Conservation (phyloP, 495 filamentous ascomycete genomes). For the Bathelium albidoporum region DNA sequence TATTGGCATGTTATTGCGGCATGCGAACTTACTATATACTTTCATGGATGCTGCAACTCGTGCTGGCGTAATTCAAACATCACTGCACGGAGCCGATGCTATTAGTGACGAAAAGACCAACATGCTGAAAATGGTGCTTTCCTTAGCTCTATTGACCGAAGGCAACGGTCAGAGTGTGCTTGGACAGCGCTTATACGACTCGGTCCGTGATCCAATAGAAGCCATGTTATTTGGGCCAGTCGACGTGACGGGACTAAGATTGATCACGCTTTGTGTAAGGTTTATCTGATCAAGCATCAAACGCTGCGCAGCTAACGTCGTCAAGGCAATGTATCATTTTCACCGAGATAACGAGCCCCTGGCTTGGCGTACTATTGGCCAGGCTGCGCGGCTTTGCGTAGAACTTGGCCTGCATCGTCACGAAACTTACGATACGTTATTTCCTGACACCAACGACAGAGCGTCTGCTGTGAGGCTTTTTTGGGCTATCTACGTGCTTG, state of each 20-base stretch:
- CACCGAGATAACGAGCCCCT: slow-evolving; percentile 70
- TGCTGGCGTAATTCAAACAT: slow-evolving; percentile 47
- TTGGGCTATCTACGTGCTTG: slow-evolving; percentile 72
- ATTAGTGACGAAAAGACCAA: slow-evolving; percentile 59
- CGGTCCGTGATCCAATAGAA: slow-evolving; percentile 58
- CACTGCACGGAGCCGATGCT: slow-evolving; percentile 46
- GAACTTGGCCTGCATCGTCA: slow-evolving; percentile 71
- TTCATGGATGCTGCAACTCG: slow-evolving; percentile 60
- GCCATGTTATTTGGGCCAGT: slow-evolving; percentile 56
- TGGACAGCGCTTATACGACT: slow-evolving; percentile 58
- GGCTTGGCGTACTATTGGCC: slow-evolving; percentile 69
- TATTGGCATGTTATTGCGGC: slow-evolving; percentile 53
- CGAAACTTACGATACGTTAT: slow-evolving; percentile 57
- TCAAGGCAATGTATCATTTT: slow-evolving; percentile 73
- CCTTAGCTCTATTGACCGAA: slow-evolving; percentile 61
- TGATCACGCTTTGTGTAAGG: slow-evolving; percentile 60
- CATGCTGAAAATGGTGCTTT: slow-evolving; percentile 69
- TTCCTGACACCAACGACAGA: slow-evolving; percentile 51
- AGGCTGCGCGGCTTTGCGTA: slow-evolving; percentile 63
- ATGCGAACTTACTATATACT: slow-evolving; percentile 53
- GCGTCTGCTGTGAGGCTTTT: slow-evolving; percentile 55
- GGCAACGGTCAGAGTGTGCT: slow-evolving; percentile 65
- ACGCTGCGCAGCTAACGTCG: slow-evolving; percentile 18
- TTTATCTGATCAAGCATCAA: background rate
- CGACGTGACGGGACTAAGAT: slow-evolving; percentile 58